Evolutionary conservation across 2,329 filamentous ascomycete species (phyloP).

Genomic region (Aspergillus calidoustus): DNA sequence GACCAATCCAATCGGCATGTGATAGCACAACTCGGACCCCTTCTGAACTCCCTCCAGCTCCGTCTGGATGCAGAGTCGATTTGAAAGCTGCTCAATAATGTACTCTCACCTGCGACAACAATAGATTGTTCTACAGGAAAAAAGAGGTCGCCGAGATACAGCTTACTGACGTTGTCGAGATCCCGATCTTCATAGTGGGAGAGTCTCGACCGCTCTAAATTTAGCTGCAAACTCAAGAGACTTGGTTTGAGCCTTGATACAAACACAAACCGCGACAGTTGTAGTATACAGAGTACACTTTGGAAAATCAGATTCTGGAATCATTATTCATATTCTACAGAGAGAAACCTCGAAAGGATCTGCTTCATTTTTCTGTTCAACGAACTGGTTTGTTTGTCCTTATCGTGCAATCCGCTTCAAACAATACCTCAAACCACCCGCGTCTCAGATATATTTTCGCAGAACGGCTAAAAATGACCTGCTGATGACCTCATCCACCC

Average conservation of each 20-base stretch:
- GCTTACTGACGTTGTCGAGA: neutral
- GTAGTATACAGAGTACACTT: neutral
- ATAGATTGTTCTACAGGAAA: neutral
- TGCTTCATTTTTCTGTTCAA: neutral
- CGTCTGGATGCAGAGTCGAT: neutral
- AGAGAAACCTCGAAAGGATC: neutral
- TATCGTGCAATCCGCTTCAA: neutral
- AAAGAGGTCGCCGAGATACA: neutral
- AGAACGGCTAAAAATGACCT: neutral
- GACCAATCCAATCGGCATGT: conserved; percentile 21
- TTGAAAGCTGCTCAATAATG: neutral
- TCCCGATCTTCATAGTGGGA: neutral
- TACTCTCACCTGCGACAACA: neutral
- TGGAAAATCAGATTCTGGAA: neutral
- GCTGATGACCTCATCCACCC: neutral
- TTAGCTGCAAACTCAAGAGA: neutral
- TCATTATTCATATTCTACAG: neutral
- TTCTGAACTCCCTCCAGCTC: neutral
- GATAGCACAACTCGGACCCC: conserved; percentile 6
- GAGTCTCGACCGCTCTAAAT: conserved; percentile 1
- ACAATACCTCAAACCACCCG: too few species aligned
- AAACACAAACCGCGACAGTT: neutral
- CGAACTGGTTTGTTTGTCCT: neutral
- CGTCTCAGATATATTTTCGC: neutral
- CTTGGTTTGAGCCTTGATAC: neutral